Base-by-base conservation (phyloP, 1,284 basidiomycete genomes). In the Vanrija humicola region DNA sequence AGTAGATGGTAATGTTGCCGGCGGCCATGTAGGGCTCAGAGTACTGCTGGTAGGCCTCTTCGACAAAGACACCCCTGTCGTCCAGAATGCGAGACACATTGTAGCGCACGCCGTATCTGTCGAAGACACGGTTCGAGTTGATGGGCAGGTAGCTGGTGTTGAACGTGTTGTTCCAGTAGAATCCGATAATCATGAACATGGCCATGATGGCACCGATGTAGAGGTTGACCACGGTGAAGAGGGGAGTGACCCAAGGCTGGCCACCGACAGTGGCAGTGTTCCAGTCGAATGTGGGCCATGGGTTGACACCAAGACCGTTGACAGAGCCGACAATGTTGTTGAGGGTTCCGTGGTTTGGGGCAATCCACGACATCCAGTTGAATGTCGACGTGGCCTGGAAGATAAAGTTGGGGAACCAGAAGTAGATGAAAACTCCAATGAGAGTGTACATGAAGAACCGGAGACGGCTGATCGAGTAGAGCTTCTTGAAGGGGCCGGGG, bases 341-440 rank as follows among this genome's bases (percentile, higher is more conserved):
- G n/a, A 68, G 50, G 2, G 46, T 48, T 25, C 64, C 48, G 47
- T 67, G 65, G 54, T 66, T 65, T 14, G 82, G 82, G 34, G 72
- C 75, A 61, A 84, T 83, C 83, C 83, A 84, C 58, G 78, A 79
- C 18, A 83, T 78, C 83, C 83, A 84, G 62, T 80, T 82, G 69
- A 84, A 84, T 57, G 75, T 79, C 12, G 79, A 79, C 7, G 83
- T 73, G 12, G 78, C 81, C 14, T 55, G 55, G 56, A 75, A 75
- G 46, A 78, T 56, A 57, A 69, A 77, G 46, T 66, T 69, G 18
- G 76, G 75, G 68, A 79, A 73, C 72, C 72, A 78, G 62, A 68
- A 77, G 54, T 67, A 74, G 50, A 67, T 48, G 46, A 77, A 68
- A 72, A 77, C 75, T 48, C 63, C 57, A 14, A 51, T 34, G 54